phyloP scores from a whole-genome alignment of 208 protist species.

The Porcisia hertigi region DNA sequence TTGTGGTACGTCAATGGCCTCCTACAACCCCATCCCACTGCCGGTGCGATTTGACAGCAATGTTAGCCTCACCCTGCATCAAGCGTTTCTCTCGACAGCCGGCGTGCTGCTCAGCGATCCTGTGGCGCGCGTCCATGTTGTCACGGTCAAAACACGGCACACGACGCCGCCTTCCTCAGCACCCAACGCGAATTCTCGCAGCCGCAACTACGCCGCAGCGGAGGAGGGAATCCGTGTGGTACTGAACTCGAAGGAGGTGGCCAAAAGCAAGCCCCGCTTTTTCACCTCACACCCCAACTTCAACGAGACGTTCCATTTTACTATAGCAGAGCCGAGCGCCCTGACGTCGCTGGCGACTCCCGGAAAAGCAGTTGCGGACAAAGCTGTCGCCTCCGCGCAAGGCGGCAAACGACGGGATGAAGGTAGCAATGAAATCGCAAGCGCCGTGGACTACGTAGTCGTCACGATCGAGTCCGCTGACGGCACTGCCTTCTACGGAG shows the following conservation, averaged over 20 bases:
- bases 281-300: slow-evolving; percentile 62
- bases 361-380: not conserved
- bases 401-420: slow-evolving; percentile 6
- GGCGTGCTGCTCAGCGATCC: slow-evolving; percentile 79
- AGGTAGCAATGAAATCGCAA: slow-evolving; percentile 2
- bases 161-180: not conserved
- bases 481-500: slow-evolving; percentile 43
- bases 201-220: not conserved
- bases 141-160: slow-evolving; percentile 56
- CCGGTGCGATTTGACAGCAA: slow-evolving; percentile 67
- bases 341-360: slow-evolving; percentile 40
- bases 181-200: not conserved
- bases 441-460: slow-evolving; percentile 54
- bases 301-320: slow-evolving; percentile 52
- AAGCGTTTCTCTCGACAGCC: slow-evolving; percentile 71
- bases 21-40: slow-evolving; percentile 33
- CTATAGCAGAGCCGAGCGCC: slow-evolving; percentile 36
- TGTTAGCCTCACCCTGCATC: slow-evolving; percentile 72
- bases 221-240: slow-evolving; percentile 26
- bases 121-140: slow-evolving; percentile 60
- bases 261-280: slow-evolving; percentile 36
- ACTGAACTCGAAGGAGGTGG: slow-evolving; percentile 44
- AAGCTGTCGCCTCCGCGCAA: not conserved
- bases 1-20: slow-evolving; percentile 6
- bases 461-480: slow-evolving; percentile 57